Conservation (phyloP, 225 moss, liverwort and hornwort genomes). For the Sphagnum contortum region DNA sequence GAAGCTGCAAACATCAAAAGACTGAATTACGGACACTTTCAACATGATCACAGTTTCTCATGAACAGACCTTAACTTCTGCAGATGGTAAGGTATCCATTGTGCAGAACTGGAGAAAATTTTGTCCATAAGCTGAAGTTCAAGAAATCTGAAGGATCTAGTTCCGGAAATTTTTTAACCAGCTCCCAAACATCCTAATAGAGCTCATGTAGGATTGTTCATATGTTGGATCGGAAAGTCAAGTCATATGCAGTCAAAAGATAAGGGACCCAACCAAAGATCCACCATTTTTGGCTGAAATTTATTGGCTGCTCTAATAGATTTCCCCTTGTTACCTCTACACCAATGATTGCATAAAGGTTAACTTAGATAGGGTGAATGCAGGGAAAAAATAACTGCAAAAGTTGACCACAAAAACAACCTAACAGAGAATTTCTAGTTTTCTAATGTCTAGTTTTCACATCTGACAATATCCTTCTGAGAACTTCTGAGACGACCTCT, state of each 20-base stretch:
- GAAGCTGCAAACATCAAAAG: conserved; percentile 23
- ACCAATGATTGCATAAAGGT: too few species aligned
- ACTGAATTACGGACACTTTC: background rate
- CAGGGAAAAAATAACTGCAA: background rate
- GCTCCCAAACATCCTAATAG: too few species aligned
- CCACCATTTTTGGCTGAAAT: background rate
- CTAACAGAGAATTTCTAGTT: background rate
- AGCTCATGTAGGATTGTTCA: too few species aligned
- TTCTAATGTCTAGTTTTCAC: too few species aligned
- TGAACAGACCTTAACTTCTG: conserved; percentile 8
- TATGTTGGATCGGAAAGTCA: too few species aligned
- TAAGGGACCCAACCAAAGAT: background rate
- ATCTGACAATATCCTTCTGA: too few species aligned
- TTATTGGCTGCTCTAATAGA: background rate
- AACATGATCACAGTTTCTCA: background rate
- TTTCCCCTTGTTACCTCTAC: too few species aligned
- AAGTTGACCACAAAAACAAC: background rate
- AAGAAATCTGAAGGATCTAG: too few species aligned
- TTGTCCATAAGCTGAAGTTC: too few species aligned
- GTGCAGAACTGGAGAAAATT: background rate
- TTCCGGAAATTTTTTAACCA: too few species aligned
- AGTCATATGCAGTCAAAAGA: too few species aligned
- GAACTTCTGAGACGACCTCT: conserved; percentile 22
- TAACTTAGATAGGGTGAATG: too few species aligned
- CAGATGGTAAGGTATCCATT: conserved; percentile 9